phyloP scores from a whole-genome alignment of 352 stramenopile genomes.

The Phytophthora aleatoria region DNA sequence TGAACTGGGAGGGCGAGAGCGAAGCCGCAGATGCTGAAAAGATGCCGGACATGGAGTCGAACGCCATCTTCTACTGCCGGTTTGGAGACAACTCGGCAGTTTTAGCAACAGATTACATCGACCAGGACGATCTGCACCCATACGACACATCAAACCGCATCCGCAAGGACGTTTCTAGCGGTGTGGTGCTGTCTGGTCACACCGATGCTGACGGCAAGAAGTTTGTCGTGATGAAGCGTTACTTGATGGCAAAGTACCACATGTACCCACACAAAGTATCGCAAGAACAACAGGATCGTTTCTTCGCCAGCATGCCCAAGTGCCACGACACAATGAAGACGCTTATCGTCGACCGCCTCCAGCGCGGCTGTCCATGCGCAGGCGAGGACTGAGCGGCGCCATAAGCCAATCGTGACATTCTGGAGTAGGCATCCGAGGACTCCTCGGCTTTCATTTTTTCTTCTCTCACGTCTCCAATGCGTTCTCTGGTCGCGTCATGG shows the following conservation, averaged over 20 bases:
- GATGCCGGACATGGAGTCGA: constrained; percentile 76
- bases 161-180: constrained; percentile 78
- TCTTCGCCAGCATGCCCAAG: constrained; percentile 68
- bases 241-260: constrained; percentile 81
- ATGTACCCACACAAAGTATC: constrained; percentile 78
- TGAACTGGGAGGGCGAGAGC: constrained; percentile 62
- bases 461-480: constrained; percentile 19
- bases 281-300: constrained; percentile 59
- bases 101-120: constrained; percentile 77
- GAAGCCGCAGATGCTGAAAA: constrained; percentile 20
- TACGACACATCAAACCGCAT: constrained; percentile 73
- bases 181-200: constrained; percentile 70
- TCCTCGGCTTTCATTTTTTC: constrained; percentile 21
- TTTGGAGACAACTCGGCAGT: constrained; percentile 70
- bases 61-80: constrained; percentile 68
- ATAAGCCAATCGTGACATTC: constrained; percentile 2
- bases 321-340: constrained; percentile 69
- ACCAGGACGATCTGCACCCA: constrained; percentile 78
- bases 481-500: constrained; percentile 10
- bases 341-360: constrained; percentile 56
- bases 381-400: constrained; percentile 3
- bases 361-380: constrained; percentile 28
- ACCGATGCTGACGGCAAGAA: constrained; percentile 64
- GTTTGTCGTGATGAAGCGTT: constrained; percentile 82
- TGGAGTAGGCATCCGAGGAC: constrained; percentile 3